Percentiles rank a stretch among this genome's conserved stretches.
Conservation (phyloP, 257 asterid species). For the Nicotiana undulata region DNA sequence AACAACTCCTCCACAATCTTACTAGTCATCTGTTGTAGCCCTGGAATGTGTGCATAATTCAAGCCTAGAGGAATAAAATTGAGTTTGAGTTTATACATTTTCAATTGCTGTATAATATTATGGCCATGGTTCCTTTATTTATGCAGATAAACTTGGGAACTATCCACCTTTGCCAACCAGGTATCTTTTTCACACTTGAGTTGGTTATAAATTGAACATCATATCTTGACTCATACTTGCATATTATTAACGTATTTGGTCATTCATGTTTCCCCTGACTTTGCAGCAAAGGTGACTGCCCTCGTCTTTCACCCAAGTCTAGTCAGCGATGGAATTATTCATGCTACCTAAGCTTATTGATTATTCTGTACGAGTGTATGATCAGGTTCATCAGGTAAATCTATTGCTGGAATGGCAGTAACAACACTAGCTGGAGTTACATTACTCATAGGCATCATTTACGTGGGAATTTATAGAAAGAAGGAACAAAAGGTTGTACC, state of each 20-base stretch:
- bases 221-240: too few relatives aligned
- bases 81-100: too few relatives aligned
- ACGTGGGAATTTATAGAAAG: constrained; percentile 35
- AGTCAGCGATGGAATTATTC: background rate
- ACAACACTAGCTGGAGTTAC: constrained; percentile 33
- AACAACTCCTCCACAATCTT: constrained; percentile 26
- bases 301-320: constrained; percentile 6
- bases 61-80: too few relatives aligned
- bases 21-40: constrained; percentile 31
- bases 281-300: constrained; percentile 64
- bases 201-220: too few relatives aligned
- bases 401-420: constrained; percentile 57
- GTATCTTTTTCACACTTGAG: background rate
- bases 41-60: too few relatives aligned
- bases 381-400: constrained; percentile 70
- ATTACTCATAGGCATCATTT: constrained; percentile 44
- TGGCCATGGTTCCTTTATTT: background rate
- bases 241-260: too few relatives aligned
- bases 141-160: background rate
- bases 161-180: background rate
- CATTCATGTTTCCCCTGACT: background rate
- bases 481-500: constrained; percentile 30
- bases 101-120: background rate
- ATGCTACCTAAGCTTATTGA: constrained; percentile 11
- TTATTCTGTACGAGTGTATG: constrained; percentile 4